A percentile compares a stretch with the other conserved stretches of the same genome.
Evolutionary conservation across 192 early-diverging fungal species (phyloP).

Genomic region (Coemansia sp.): DNA sequence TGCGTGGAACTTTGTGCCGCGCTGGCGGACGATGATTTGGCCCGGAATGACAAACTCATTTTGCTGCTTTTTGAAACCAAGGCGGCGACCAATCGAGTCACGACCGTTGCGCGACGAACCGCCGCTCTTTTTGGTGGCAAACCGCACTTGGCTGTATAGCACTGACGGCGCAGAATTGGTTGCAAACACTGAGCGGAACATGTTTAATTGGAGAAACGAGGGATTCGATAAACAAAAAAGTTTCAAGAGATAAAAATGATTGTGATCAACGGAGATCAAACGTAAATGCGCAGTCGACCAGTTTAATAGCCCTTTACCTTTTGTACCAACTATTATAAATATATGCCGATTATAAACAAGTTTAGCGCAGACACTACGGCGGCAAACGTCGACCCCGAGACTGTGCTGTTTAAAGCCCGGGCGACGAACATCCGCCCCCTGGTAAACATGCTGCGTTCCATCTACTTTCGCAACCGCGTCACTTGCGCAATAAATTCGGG

Average conservation of each 20-base stretch:
- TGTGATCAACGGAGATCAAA: background rate
- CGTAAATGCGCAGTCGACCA: slow-evolving; percentile 1
- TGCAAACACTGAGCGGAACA: slow-evolving; percentile 31
- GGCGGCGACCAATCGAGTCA: slow-evolving; percentile 74
- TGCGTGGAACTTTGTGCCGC: slow-evolving; percentile 75
- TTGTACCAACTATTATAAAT: background rate
- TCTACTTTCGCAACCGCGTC: slow-evolving; percentile 41
- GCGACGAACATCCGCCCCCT: slow-evolving; percentile 53
- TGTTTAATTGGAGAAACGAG: slow-evolving; percentile 3
- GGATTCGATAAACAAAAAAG: background rate
- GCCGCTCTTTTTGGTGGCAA: slow-evolving; percentile 74
- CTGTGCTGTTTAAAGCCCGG: slow-evolving; percentile 33
- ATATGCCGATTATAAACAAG: slow-evolving; percentile 8
- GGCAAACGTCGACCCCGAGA: slow-evolving; percentile 7
- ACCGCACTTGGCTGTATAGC: slow-evolving; percentile 61
- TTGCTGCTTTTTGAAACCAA: slow-evolving; percentile 72
- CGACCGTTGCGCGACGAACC: slow-evolving; percentile 77
- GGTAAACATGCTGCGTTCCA: slow-evolving; percentile 56
- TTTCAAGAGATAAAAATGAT: background rate
- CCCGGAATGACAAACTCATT: slow-evolving; percentile 71
- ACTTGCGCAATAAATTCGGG: slow-evolving; percentile 36
- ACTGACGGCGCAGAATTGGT: slow-evolving; percentile 1
- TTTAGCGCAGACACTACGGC: background rate
- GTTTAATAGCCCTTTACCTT: background rate
- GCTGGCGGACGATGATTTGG: slow-evolving; percentile 79